These are phyloP conservation scores for Colletotrichum chlorophyti DNA, from an alignment of 2,329 filamentous ascomycete species.

Conservation along the genomic window DNA sequence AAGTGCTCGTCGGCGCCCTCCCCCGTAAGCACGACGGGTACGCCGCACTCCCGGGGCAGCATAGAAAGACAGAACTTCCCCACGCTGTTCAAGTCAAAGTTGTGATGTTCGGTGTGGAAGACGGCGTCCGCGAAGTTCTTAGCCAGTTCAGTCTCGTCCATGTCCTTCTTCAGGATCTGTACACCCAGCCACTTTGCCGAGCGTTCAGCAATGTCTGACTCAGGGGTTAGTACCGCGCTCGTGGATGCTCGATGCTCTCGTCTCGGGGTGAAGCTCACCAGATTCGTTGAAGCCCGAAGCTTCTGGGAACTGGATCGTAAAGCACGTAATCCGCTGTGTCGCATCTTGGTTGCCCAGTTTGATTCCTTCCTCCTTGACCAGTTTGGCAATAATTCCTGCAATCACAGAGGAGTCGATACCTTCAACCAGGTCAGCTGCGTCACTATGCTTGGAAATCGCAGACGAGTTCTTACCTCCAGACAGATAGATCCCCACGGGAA, in stretches of 20 bases:
- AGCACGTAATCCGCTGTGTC: conserved; percentile 42
- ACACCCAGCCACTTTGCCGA: conserved; percentile 42
- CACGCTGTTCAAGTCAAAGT: conserved; percentile 57
- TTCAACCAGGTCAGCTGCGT: conserved; percentile 49
- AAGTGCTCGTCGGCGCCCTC: conserved; percentile 63
- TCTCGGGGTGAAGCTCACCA: conserved; percentile 31
- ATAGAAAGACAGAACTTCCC: conserved; percentile 58
- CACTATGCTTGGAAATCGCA: conserved; percentile 30
- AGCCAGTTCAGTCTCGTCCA: conserved; percentile 38
- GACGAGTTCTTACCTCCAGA: conserved; percentile 65
- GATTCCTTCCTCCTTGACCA: conserved; percentile 53
- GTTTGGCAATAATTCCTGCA: conserved; percentile 61
- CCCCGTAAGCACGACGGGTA: conserved; percentile 61
- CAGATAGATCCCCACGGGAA: conserved; percentile 63
- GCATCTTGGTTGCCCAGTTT: conserved; percentile 50
- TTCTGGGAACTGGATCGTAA: conserved; percentile 59
- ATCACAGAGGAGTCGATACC: conserved; percentile 64
- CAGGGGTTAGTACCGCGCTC: not conserved
- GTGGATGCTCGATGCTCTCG: too few relatives aligned
- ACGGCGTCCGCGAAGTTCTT: conserved; percentile 37
- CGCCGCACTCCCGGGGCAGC: conserved; percentile 49
- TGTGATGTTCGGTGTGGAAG: conserved; percentile 41
- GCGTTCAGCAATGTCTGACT: conserved; percentile 37
- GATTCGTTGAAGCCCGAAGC: conserved; percentile 58
- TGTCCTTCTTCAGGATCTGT: conserved; percentile 33